A percentile compares a stretch with the other conserved stretches of the same genome.
These are phyloP conservation scores for Neospora caninum DNA, from an alignment of 169 alveolate genomes.

Conservation along the genomic window DNA sequence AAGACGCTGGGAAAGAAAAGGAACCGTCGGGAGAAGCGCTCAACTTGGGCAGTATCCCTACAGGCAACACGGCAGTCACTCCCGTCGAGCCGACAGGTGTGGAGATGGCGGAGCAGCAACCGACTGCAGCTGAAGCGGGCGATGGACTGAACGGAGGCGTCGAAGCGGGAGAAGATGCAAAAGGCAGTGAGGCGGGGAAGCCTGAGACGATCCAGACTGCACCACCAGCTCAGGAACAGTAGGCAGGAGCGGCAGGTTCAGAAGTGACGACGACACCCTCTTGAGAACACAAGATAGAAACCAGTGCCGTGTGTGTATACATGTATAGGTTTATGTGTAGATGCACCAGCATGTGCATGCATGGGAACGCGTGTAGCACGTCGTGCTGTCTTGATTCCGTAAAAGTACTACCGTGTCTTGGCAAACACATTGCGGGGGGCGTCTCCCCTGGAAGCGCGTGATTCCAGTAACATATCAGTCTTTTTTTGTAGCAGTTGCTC, in stretches of 20 bases:
- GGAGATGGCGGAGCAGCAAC: neutral
- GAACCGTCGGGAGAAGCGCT: neutral
- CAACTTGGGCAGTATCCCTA: neutral
- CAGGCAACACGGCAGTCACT: neutral
- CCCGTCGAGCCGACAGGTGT: neutral
- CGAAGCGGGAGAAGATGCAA: neutral
- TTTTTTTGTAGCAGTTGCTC: no score
- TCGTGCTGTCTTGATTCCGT: no score
- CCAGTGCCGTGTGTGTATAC: no score
- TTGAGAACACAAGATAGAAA: no score
- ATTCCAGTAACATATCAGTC: no score
- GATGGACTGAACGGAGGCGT: neutral
- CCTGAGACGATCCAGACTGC: neutral
- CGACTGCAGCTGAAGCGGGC: neutral
- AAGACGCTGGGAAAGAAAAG: neutral
- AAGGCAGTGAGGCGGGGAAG: neutral
- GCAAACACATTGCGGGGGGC: no score
- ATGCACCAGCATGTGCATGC: no score
- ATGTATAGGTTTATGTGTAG: no score
- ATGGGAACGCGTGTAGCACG: no score
- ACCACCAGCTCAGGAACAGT: neutral
- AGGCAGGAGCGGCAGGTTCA: neutral
- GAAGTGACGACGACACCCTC: neutral
- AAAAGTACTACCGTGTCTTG: no score
- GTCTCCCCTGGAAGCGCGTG: no score